A percentile compares a stretch with the other conserved stretches of the same genome.
These are phyloP conservation scores for Termitomyces sp. DNA, from an alignment of 768 basidiomycete genomes.

Conservation along the genomic window DNA sequence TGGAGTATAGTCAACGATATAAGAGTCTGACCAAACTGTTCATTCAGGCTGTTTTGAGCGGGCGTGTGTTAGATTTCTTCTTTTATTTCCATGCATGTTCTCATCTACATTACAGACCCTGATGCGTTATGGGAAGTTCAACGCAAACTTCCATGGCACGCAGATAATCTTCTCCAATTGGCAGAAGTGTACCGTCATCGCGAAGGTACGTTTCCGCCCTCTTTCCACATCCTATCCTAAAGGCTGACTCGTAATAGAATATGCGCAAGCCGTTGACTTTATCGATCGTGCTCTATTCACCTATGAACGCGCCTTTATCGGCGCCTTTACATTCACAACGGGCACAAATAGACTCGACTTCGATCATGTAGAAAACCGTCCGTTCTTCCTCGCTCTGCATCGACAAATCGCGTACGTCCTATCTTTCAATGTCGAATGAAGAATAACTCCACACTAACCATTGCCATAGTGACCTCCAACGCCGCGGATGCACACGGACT, in stretches of 20 bases:
- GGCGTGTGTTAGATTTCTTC: constrained; percentile 47
- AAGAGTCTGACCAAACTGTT: constrained; percentile 77
- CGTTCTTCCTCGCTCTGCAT: constrained; percentile 86
- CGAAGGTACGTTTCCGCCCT: constrained; percentile 54
- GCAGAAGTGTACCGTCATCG: constrained; percentile 82
- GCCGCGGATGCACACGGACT: constrained; percentile 85
- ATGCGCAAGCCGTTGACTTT: constrained; percentile 78
- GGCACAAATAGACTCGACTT: constrained; percentile 87
- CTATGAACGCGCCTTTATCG: constrained; percentile 86
- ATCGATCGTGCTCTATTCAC: constrained; percentile 92
- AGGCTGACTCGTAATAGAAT: constrained; percentile 39
- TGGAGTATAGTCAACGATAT: constrained; percentile 82
- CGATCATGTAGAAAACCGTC: constrained; percentile 84
- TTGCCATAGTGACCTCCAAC: constrained; percentile 67
- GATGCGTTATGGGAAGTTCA: constrained; percentile 73
- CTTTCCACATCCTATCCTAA: too few species aligned
- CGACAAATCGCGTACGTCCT: constrained; percentile 68
- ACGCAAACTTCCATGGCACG: constrained; percentile 83
- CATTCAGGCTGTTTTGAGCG: constrained; percentile 73
- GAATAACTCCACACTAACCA: background rate
- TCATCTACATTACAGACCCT: constrained; percentile 44
- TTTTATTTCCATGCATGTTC: background rate
- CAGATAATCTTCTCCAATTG: constrained; percentile 84
- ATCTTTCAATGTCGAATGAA: too few species aligned
- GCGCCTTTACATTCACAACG: constrained; percentile 77